A percentile compares a stretch with the other conserved stretches of the same genome.
Conservation (phyloP, 352 stramenopile species). For the Elongisporangium prolatum region DNA sequence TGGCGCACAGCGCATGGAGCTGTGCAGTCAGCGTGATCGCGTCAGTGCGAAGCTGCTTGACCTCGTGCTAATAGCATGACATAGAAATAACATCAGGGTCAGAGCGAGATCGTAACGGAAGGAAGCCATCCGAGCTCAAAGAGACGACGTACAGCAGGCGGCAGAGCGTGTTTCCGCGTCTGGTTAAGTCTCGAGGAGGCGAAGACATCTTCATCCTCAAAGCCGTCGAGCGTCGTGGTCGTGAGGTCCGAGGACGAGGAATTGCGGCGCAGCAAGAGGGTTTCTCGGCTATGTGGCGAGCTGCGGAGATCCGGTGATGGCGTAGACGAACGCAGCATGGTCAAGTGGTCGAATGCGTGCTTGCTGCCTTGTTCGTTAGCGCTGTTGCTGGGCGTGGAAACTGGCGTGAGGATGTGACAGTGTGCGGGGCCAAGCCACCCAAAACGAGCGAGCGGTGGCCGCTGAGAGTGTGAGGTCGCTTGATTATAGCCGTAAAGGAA, state of each 20-base stretch:
- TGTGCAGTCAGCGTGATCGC: slow-evolving; percentile 25
- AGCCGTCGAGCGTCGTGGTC: background rate
- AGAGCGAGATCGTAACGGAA: too few relatives aligned
- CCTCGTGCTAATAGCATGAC: slow-evolving; percentile 29
- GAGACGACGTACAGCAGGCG: background rate
- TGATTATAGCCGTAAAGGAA: background rate
- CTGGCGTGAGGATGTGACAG: background rate
- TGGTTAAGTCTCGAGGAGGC: background rate
- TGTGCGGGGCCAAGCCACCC: background rate
- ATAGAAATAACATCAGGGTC: background rate
- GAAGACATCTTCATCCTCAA: background rate
- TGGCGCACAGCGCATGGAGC: slow-evolving; percentile 27
- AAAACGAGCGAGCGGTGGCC: background rate
- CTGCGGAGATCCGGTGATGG: background rate
- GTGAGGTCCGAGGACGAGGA: background rate
- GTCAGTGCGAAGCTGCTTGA: slow-evolving; percentile 37
- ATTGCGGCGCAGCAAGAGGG: background rate
- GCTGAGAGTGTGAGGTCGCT: background rate
- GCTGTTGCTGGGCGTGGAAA: background rate
- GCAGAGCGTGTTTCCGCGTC: background rate
- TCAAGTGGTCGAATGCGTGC: background rate
- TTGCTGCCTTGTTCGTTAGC: background rate
- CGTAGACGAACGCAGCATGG: background rate
- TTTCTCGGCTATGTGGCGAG: background rate
- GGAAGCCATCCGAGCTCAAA: too few relatives aligned